Base-by-base conservation (phyloP, 1,139 yeast genomes). In the Magnusiomyces ingens region DNA sequence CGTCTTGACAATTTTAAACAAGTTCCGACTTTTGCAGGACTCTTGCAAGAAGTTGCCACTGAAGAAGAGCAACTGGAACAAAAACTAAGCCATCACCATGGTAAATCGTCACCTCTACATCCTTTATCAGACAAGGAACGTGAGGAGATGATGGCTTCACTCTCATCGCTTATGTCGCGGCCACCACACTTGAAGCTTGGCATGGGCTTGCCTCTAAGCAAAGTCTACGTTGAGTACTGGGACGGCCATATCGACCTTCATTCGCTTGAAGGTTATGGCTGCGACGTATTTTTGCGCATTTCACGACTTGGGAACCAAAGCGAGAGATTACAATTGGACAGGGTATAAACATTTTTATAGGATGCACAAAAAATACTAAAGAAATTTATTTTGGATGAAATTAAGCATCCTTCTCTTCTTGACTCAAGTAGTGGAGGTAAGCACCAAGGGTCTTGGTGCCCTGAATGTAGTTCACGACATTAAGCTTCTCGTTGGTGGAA, bases 361-460 rank as follows among this genome's bases (percentile, higher is more conserved):
- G 19, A 26, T 45, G 17, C 41, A 37, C 18, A 13, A 37, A n/a
- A 15, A 41, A 41, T 6, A 43, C 18, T 17, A 37, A 37, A n/a
- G 12, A 36, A 11, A 6, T 21, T 29, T 29, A 3, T 44, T 17
- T 19, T 21, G 41, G 10, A 37, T n/a, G n/a, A 37, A 37, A 26
- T 55, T 58, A 64, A 18, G 66, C 67, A 54, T 68, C 71, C 62
- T 66, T 65, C 51, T 62, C 63, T 59, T 68, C 73, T 55, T 65
- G 75, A 48, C 87, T 86, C 63, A 85, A 84, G 74, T 85, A 91
- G 73, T 91, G 97, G 68, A 93, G 78, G 73, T 89, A 93, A 21
- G 97, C 96, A 60, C 95, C 88, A 72, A 93, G 80, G 29, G 96
- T 85, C 77, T 94, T 94, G 67, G 87, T 84, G 58, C 99, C 99